These are phyloP conservation scores for Eleusine indica DNA, from an alignment of 176 grass and related monocot genomes.

Conservation along the genomic window DNA sequence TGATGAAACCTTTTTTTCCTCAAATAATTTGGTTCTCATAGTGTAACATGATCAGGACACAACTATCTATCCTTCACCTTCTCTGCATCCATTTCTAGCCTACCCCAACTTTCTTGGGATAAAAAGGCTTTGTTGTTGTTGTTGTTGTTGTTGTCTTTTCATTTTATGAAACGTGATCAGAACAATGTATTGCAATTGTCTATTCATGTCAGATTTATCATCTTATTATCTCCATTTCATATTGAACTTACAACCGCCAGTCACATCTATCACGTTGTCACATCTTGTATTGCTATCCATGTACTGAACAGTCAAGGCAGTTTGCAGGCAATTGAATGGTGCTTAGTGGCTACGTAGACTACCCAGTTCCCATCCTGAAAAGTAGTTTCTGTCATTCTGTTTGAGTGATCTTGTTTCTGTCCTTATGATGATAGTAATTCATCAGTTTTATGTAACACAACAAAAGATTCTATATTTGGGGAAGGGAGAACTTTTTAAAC, in stretches of 20 bases:
- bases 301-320: neutral
- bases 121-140: too few species aligned
- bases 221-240: constrained; percentile 14
- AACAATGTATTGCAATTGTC: constrained; percentile 11
- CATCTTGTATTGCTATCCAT: constrained; percentile 10
- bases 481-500: neutral
- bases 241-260: constrained; percentile 13
- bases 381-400: constrained; percentile 3
- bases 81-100: neutral
- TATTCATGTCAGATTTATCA: neutral
- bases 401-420: constrained; percentile 13
- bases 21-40: constrained; percentile 7
- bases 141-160: neutral
- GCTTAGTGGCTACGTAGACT: neutral
- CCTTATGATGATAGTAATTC: constrained; percentile 14
- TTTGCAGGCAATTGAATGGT: neutral
- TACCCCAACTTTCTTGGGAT: too few species aligned
- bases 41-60: constrained; percentile 19
- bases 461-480: neutral
- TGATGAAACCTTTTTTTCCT: constrained; percentile 7
- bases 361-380: neutral
- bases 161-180: constrained; percentile 8
- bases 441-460: constrained; percentile 8
- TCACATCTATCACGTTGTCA: neutral
- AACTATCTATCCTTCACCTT: constrained; percentile 3